phyloP scores from a whole-genome alignment of 1,284 basidiomycete species.

The Trametes sp. region DNA sequence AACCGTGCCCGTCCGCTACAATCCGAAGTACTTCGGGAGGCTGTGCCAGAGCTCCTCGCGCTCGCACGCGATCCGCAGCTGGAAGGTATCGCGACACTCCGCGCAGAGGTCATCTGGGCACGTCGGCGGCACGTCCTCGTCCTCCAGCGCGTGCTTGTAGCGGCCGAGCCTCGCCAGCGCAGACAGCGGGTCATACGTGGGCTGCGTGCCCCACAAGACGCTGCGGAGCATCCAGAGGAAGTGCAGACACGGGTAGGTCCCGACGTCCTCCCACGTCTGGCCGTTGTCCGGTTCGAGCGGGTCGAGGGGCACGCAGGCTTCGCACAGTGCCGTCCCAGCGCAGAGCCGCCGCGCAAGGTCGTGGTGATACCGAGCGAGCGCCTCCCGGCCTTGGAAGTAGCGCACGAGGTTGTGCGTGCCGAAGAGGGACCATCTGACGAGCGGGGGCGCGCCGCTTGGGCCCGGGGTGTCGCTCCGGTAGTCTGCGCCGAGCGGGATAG shows the following conservation, averaged over 20 bases:
- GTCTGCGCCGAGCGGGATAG: slow-evolving; percentile 18
- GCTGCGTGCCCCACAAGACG: background rate
- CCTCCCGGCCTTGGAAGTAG: background rate
- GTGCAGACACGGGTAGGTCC: background rate
- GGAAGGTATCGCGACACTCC: too few relatives aligned
- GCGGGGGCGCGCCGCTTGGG: background rate
- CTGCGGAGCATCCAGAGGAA: background rate
- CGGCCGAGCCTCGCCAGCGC: background rate
- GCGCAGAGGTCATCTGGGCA: too few relatives aligned
- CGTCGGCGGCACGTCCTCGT: too few relatives aligned
- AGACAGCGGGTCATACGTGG: background rate
- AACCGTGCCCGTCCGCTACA: too few relatives aligned
- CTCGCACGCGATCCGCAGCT: too few relatives aligned
- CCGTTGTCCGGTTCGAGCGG: background rate
- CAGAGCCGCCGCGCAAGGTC: background rate
- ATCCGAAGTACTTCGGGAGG: too few relatives aligned
- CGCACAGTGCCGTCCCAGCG: background rate
- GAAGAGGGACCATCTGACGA: background rate
- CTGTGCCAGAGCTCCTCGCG: too few relatives aligned
- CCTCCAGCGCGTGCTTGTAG: too few relatives aligned
- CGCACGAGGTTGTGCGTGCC: background rate
- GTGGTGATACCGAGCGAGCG: background rate
- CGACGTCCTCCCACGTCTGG: background rate
- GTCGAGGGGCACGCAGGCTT: background rate
- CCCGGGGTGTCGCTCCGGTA: slow-evolving; percentile 8